These are phyloP conservation scores for Euphorbia tirucalli DNA, from an alignment of 345 rosid genomes.

Conservation along the genomic window DNA sequence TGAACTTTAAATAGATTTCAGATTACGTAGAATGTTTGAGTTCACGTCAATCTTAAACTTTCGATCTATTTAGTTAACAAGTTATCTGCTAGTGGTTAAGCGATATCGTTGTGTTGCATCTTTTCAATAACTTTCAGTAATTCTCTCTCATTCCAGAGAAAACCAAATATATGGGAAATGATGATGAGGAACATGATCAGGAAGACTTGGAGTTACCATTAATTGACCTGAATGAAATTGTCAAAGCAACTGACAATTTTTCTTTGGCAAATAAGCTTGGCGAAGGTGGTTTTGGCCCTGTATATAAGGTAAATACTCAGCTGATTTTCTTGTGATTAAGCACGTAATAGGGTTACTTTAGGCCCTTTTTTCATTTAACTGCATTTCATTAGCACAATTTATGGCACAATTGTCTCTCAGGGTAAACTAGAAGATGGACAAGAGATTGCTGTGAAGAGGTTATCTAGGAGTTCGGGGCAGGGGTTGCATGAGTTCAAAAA, in stretches of 20 bases:
- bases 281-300: constrained; percentile 5
- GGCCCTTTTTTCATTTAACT: no score
- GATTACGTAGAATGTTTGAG: no score
- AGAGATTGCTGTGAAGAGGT: constrained; percentile 53
- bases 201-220: neutral
- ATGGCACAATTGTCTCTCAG: constrained; percentile 11
- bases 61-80: no score
- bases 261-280: neutral
- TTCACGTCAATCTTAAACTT: no score
- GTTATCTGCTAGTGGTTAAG: no score
- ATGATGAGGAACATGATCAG: no score
- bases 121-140: no score
- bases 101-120: no score
- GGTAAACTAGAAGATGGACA: constrained; percentile 39
- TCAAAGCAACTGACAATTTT: neutral
- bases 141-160: no score
- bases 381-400: no score
- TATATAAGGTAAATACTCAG: neutral
- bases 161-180: no score
- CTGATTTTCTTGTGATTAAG: neutral
- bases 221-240: neutral
- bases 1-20: no score
- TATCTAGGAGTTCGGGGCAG: constrained; percentile 40
- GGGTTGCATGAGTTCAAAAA: constrained; percentile 46
- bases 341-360: neutral